These are phyloP conservation scores for Actinomortierella wolfii DNA, from an alignment of 371 early-diverging fungal genomes.

Conservation along the genomic window DNA sequence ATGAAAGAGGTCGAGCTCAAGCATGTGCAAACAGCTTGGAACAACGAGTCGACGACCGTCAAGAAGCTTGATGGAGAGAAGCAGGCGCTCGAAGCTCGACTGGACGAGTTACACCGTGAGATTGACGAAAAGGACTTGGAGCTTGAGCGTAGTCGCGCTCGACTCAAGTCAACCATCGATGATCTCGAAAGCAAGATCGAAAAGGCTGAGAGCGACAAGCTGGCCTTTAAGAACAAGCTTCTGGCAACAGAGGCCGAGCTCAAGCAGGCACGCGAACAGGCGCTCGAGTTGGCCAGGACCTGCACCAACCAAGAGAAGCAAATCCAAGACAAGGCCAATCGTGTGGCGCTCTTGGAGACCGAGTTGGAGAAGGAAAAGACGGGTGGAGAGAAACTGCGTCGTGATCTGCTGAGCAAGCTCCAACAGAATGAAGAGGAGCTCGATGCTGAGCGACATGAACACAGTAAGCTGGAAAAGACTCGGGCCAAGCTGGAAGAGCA, in stretches of 20 bases:
- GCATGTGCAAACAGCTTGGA: slow-evolving; percentile 58
- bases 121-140: slow-evolving; percentile 62
- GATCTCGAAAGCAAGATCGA: slow-evolving; percentile 65
- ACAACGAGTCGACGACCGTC: slow-evolving; percentile 44
- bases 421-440: slow-evolving; percentile 67
- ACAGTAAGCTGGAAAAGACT: slow-evolving; percentile 57
- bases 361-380: slow-evolving; percentile 60
- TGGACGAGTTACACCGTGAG: slow-evolving; percentile 60
- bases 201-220: slow-evolving; percentile 57
- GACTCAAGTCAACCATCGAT: slow-evolving; percentile 52
- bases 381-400: slow-evolving; percentile 58
- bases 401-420: slow-evolving; percentile 65
- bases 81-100: slow-evolving; percentile 57
- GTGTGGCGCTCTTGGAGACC: slow-evolving; percentile 49
- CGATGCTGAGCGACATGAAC: slow-evolving; percentile 61
- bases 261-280: slow-evolving; percentile 56
- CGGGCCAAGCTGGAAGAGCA: slow-evolving; percentile 68
- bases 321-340: slow-evolving; percentile 46
- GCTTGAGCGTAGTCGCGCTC: slow-evolving; percentile 53
- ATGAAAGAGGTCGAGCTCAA: slow-evolving; percentile 57
- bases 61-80: slow-evolving; percentile 61
- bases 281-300: slow-evolving; percentile 51
- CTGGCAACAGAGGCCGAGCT: slow-evolving; percentile 50
- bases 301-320: slow-evolving; percentile 58
- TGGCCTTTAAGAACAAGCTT: slow-evolving; percentile 59